Evolutionary conservation across 352 stramenopile genomes (phyloP), one percentile per base, ranked within the genome.

Genomic region (Globisporangium splendens): DNA sequence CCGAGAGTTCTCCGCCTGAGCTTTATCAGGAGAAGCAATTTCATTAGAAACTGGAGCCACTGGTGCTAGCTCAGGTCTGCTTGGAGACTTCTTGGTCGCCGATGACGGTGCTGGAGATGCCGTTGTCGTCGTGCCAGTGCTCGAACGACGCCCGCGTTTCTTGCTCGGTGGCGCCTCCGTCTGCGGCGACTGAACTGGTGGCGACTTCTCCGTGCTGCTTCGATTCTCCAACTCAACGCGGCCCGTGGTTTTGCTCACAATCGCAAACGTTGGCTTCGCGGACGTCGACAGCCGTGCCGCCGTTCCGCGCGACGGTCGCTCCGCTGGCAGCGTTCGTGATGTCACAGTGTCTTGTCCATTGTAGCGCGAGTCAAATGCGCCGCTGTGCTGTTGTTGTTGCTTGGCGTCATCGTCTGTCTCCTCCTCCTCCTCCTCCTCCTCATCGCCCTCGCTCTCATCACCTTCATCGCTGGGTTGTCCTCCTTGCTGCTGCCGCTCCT

Each of bases 161-260:
- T 44, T 44, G 39, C 13, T 44, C n/a, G 39, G 39, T 3, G 39
- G 17, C 10, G 39, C n/a, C 39, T 44, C 39, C 13, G 8, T 44
- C 39, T 44, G 13, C 12, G 39, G 13, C 17, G 13, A n/a, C 17
- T 44, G 39, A 10, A 15, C 13, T 7, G 17, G 39, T 12, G 39
- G 39, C 17, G 39, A 44, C 39, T 44, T 44, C 17, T 44, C 39
- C 39, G 39, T 54, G 46, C n/a, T 41, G 46, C 38, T 54, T 14
- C 38, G 56, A n/a, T 50, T 62, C 47, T 62, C 56, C 11, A 62
- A n/a, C 47, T 62, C 56, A 15, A 62, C 56, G 22, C 56, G 56
- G 18, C 56, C 56, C 24, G 56, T 62, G 20, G 46, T 22, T 35
- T 62, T 38, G 8, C 46, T 62, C 56, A 62, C 56, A n/a, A 62